Evolutionary conservation across 2,329 filamentous ascomycete genomes (phyloP).

Genomic region (Fusarium sp.): DNA sequence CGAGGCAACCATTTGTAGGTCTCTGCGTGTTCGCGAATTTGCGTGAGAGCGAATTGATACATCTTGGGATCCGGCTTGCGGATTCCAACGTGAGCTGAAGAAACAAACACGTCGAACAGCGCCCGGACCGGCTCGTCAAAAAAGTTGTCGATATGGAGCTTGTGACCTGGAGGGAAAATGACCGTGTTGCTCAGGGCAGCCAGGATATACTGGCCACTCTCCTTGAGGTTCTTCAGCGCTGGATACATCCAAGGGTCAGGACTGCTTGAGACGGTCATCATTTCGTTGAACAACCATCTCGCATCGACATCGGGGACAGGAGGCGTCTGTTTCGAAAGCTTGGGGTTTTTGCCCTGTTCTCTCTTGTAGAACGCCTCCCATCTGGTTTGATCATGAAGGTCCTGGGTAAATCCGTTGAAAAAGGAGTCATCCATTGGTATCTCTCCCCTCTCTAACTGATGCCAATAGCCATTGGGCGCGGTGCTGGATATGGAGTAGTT

Average conservation of each 20-base stretch:
- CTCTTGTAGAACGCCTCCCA: constrained; percentile 76
- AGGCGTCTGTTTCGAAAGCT: constrained; percentile 60
- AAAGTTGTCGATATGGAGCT: constrained; percentile 67
- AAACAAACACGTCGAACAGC: constrained; percentile 89
- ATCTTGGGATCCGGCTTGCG: constrained; percentile 88
- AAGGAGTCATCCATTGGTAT: constrained; percentile 80
- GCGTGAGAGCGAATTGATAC: constrained; percentile 78
- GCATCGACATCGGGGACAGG: constrained; percentile 80
- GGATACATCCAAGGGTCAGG: constrained; percentile 92
- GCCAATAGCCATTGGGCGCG: constrained; percentile 86
- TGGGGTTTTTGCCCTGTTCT: constrained; percentile 57
- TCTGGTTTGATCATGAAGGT: constrained; percentile 73
- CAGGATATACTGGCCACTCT: constrained; percentile 74
- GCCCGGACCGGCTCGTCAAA: constrained; percentile 68
- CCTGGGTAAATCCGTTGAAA: constrained; percentile 79
- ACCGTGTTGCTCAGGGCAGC: constrained; percentile 92
- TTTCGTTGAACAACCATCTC: constrained; percentile 85
- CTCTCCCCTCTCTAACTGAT: constrained; percentile 86
- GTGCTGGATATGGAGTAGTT: constrained; percentile 89
- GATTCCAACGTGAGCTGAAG: constrained; percentile 86
- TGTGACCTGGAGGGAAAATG: constrained; percentile 82
- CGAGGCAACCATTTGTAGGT: constrained; percentile 57
- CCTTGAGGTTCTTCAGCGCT: constrained; percentile 76
- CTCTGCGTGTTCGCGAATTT: constrained; percentile 72
- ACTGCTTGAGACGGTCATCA: constrained; percentile 80